These are phyloP conservation scores for Aspergillus luchuensis DNA, from an alignment of 2,329 filamentous ascomycete species.

Conservation along the genomic window DNA sequence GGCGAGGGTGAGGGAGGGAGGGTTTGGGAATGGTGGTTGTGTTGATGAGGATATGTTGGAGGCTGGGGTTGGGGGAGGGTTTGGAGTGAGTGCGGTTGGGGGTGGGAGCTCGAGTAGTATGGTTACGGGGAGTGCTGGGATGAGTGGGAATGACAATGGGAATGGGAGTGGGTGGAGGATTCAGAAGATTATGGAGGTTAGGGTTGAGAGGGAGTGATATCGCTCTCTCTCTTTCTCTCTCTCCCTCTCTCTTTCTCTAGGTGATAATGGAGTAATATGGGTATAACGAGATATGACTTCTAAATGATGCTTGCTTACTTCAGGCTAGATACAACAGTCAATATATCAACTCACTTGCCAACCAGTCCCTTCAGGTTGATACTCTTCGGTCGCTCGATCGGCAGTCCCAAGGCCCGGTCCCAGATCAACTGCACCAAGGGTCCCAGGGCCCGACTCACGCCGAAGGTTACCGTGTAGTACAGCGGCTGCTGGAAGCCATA, in stretches of 20 bases:
- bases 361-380: constrained; percentile 84
- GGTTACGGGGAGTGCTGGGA: neutral
- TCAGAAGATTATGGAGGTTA: constrained; percentile 9
- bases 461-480: constrained; percentile 80
- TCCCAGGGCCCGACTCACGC: constrained; percentile 71
- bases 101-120: neutral
- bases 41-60: neutral
- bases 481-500: constrained; percentile 97
- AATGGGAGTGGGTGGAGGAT: neutral
- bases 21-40: neutral
- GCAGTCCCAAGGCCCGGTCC: constrained; percentile 89
- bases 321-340: neutral
- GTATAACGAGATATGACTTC: neutral
- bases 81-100: neutral
- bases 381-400: constrained; percentile 97
- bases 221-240: neutral
- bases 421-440: constrained; percentile 93
- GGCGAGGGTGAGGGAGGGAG: neutral
- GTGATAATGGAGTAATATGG: neutral
- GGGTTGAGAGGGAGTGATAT: constrained; percentile 6
- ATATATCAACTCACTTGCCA: neutral
- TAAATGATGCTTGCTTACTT: neutral
- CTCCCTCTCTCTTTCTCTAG: neutral
- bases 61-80: neutral
- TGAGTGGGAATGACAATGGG: neutral